phyloP scores from a whole-genome alignment of 2,329 filamentous ascomycete genomes.

The Monilinia fructigena region DNA sequence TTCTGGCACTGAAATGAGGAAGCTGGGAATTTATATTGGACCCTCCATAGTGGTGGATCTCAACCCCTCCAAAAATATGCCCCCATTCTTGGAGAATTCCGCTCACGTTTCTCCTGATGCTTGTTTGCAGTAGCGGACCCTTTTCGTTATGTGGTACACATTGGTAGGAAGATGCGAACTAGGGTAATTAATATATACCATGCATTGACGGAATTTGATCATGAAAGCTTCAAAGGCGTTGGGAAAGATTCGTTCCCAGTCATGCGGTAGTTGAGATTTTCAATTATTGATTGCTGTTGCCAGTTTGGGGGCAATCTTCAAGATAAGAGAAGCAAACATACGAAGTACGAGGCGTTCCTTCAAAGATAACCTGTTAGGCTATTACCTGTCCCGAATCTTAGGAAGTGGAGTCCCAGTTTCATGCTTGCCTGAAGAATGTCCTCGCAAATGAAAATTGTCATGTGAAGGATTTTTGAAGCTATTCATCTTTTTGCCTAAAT shows the following conservation, averaged over 20 bases:
- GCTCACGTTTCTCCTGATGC: neutral
- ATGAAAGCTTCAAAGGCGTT: slow-evolving; percentile 16
- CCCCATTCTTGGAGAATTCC: slow-evolving; percentile 15
- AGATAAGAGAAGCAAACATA: neutral
- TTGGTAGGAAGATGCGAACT: neutral
- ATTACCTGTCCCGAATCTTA: neutral
- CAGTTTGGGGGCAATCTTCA: neutral
- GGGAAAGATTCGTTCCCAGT: slow-evolving; percentile 7
- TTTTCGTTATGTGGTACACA: slow-evolving; percentile 8
- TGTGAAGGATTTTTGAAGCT: neutral
- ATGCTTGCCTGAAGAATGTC: neutral
- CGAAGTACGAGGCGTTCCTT: neutral
- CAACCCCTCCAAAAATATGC: slow-evolving; percentile 1
- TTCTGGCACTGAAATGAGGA: slow-evolving; percentile 11
- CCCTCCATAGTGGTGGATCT: slow-evolving; percentile 1
- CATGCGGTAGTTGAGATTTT: slow-evolving; percentile 11
- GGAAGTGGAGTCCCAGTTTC: neutral
- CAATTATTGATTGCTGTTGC: neutral
- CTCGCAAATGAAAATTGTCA: neutral
- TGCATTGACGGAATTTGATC: slow-evolving; percentile 13
- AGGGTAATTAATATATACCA: neutral
- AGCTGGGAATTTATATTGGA: neutral
- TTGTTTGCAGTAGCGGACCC: slow-evolving; percentile 16
- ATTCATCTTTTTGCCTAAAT: slow-evolving; percentile 14
- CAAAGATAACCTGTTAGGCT: neutral